Base-by-base conservation (phyloP, 1,139 yeast species). In the Diutina siamensis region DNA sequence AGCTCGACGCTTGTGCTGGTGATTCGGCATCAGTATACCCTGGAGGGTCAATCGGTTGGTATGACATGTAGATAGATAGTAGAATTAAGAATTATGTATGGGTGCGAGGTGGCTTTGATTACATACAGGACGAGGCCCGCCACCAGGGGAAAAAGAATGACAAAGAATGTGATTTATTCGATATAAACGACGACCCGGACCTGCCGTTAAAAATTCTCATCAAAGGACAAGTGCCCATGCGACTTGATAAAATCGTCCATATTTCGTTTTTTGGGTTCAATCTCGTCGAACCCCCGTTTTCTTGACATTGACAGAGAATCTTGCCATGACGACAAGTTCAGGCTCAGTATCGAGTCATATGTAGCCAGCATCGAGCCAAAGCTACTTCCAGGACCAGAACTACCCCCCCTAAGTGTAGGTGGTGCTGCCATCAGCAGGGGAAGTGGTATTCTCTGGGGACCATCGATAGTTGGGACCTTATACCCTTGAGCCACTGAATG, bases 401-500 rank as follows among this genome's bases (percentile, higher is more conserved):
- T 22, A 12, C 32, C 42, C 19, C 31, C 42, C 12, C n/a, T 17
- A 25, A 38, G 42, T 18, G 21, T 10, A 7, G 42, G 42, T 7
- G 42, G 42, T 20, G n/a, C 18, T 10, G 12, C 13, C 42, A 38
- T 38, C 32, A 25, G 42, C 13, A n/a, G n/a, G 3, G 42, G 42
- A 15, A 38, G 25, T 17, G 42, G 42, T 3, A 38, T 32, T 27
- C 42, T 15, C 17, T 17, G 17, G 13, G 32, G 42, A 32, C n/a
- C 7, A 4, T 21, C 28, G 28, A 25, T 25, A 4, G 32, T 38
- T 17, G 32, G 31, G 19, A 38, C 31, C 15, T 38, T 22, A 27
- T 38, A 38, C 19, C 42, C 42, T 17, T 21, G 25, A 10, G 42
- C 42, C 19, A 38, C 42, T 20, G 18, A n/a, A 15, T 25, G 32